phyloP scores from a whole-genome alignment of 805 yeast species.

The Cephaloascus albidus region DNA sequence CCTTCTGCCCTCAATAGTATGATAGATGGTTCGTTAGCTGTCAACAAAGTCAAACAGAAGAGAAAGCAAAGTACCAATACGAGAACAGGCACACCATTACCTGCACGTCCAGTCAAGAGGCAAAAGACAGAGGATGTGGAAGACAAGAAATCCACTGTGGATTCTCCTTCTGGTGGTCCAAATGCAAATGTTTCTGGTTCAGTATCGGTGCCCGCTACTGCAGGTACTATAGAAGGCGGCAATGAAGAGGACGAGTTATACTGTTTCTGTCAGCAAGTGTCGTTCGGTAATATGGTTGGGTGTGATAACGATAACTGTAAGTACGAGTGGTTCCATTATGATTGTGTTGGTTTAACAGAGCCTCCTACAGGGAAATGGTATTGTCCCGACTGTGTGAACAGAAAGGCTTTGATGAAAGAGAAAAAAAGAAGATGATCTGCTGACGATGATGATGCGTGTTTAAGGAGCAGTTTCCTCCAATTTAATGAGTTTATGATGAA shows the following conservation, averaged over 20 bases:
- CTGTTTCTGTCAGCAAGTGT: slow-evolving; percentile 89
- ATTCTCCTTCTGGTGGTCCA: background rate
- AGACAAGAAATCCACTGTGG: slow-evolving; percentile 3
- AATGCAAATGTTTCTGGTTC: background rate
- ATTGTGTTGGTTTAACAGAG: slow-evolving; percentile 80
- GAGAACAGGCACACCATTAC: slow-evolving; percentile 2
- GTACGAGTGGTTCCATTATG: slow-evolving; percentile 94
- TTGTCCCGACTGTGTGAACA: slow-evolving; percentile 72
- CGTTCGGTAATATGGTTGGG: slow-evolving; percentile 94
- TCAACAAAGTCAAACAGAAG: background rate
- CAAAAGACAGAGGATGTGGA: slow-evolving; percentile 14
- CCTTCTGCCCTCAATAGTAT: too few species aligned
- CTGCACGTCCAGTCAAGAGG: slow-evolving; percentile 12
- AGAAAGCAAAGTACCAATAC: slow-evolving; percentile 1
- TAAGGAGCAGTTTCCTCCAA: too few species aligned
- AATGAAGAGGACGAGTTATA: slow-evolving; percentile 55
- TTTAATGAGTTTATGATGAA: too few species aligned
- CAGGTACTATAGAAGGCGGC: background rate
- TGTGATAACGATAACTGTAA: slow-evolving; percentile 88
- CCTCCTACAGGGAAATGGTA: slow-evolving; percentile 95
- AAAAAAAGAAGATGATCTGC: slow-evolving; percentile 24
- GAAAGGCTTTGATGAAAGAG: slow-evolving; percentile 23
- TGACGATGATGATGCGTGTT: too few species aligned
- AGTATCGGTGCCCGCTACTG: background rate
- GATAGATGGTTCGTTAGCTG: background rate